Base-by-base conservation (phyloP, 768 basidiomycete species). In the Rhizopogon vulgaris region DNA sequence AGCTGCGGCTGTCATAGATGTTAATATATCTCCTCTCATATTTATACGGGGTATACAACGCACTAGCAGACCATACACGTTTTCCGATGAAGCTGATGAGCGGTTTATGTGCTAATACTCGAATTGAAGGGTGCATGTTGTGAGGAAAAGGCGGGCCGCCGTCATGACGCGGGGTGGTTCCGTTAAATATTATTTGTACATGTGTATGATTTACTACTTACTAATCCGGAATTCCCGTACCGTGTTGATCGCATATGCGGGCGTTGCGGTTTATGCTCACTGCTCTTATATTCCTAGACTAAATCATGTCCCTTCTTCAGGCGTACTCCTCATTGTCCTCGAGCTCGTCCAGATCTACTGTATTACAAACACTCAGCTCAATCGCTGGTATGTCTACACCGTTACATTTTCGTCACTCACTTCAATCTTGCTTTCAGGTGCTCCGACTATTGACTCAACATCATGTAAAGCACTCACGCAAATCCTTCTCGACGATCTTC, bases 51-150 rank as follows among this genome's bases (percentile, higher is more conserved):
- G 17, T 10, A 10, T 12, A 48, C 41, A 18, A 55, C 77, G 54
- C 53, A 80, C 79, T 58, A 17, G 70, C 69, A 10, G 80, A 76
- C 71, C 74, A 77, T 4, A 64, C 57, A 8, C 84, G 78, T 65
- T 76, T 83, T 52, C 85, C 84, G 12, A 85, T 52, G 60, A 85
- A 85, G 57, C 67, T 74, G 38, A 87, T 86, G 54, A 84, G 75
- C 25, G 82, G 83, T 54, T 74, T 78, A 62, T 80, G 82, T 1
- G 64, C 72, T 40, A 68, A 53, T 42, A 67, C 61, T 50, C 68
- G 68, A 9, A 74, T 40, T 25, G 73, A 65, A 3, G 69, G 64
- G 52, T 65, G 66, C 69, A 70, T 71, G 39, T 38, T 30, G 28
- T 51, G 32, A 37, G 49, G 37, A 28, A 25, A 34, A 10, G 30